Percentiles rank a stretch among this genome's conserved stretches.
These are phyloP conservation scores for Mycothermus thermophilus DNA, from an alignment of 495 filamentous ascomycete species.

Conservation along the genomic window DNA sequence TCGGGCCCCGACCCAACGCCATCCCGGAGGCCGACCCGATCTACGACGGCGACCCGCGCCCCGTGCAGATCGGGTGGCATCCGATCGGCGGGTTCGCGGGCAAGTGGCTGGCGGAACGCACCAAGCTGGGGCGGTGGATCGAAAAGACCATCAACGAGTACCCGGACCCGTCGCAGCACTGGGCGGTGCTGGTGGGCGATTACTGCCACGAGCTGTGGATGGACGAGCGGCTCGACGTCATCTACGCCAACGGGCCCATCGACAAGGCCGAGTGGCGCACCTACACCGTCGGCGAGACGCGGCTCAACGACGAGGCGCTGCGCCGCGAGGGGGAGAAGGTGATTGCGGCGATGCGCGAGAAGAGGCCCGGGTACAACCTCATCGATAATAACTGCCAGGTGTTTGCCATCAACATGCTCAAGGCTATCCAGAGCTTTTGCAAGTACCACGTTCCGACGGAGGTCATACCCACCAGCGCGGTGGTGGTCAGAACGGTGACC, in stretches of 20 bases:
- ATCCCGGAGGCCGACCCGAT: conserved; percentile 21
- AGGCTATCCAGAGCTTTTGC: conserved; percentile 24
- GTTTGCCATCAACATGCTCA: conserved; percentile 27
- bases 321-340: conserved; percentile 24
- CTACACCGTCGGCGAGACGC: conserved; percentile 29
- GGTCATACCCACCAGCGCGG: conserved; percentile 28
- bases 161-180: conserved; percentile 38
- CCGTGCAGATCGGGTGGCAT: conserved; percentile 34
- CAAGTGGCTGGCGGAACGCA: conserved; percentile 33
- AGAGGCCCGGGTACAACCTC: conserved; percentile 29
- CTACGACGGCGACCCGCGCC: conserved; percentile 16
- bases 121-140: conserved; percentile 29
- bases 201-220: conserved; percentile 34
- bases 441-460: conserved; percentile 27
- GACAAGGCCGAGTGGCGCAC: conserved; percentile 24
- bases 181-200: conserved; percentile 34
- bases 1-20: conserved; percentile 29
- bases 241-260: conserved; percentile 30
- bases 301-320: conserved; percentile 34
- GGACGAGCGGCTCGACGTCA: conserved; percentile 32
- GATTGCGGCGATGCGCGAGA: conserved; percentile 28
- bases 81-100: conserved; percentile 29
- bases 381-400: conserved; percentile 39
- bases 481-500: conserved; percentile 26
- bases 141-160: conserved; percentile 26